Conservation (phyloP, 2,329 filamentous ascomycete genomes). For the Colletotrichum ledebouriae region DNA sequence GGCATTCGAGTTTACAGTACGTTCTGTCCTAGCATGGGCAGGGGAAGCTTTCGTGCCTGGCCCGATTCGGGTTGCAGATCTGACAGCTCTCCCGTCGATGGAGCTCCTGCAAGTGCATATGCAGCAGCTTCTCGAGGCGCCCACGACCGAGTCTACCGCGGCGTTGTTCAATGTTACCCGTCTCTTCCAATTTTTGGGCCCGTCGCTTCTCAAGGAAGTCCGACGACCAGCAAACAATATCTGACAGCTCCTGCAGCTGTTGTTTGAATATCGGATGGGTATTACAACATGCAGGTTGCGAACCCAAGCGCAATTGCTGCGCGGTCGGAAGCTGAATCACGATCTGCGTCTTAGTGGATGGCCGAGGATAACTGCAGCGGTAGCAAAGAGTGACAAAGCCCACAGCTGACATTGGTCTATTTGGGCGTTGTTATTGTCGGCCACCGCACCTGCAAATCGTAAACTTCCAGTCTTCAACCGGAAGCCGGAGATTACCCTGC, state of each 20-base stretch:
- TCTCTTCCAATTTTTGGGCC: background rate
- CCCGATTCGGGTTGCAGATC: slow-evolving; percentile 29
- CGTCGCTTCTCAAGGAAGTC: background rate
- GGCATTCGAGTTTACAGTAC: slow-evolving; percentile 5
- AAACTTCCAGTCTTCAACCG: background rate
- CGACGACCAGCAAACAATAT: background rate
- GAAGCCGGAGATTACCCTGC: slow-evolving; percentile 28
- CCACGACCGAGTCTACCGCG: background rate
- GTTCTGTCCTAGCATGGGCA: slow-evolving; percentile 11
- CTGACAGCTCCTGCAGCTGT: background rate
- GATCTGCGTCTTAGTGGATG: slow-evolving; percentile 20
- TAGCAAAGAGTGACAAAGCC: slow-evolving; percentile 22
- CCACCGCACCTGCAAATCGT: no score
- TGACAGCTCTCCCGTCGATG: slow-evolving; percentile 17
- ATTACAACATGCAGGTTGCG: background rate
- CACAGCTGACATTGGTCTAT: background rate
- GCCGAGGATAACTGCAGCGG: background rate
- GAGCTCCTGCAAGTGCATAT: slow-evolving; percentile 11
- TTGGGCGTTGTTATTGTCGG: no score
- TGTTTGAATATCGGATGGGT: background rate
- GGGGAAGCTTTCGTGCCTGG: slow-evolving; percentile 23
- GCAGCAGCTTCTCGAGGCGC: slow-evolving; percentile 15
- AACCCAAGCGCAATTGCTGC: background rate
- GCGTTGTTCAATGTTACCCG: slow-evolving; percentile 14
- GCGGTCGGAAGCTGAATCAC: background rate